phyloP scores from a whole-genome alignment of 2,329 filamentous ascomycete species.

The Chaetomium olivaceum region DNA sequence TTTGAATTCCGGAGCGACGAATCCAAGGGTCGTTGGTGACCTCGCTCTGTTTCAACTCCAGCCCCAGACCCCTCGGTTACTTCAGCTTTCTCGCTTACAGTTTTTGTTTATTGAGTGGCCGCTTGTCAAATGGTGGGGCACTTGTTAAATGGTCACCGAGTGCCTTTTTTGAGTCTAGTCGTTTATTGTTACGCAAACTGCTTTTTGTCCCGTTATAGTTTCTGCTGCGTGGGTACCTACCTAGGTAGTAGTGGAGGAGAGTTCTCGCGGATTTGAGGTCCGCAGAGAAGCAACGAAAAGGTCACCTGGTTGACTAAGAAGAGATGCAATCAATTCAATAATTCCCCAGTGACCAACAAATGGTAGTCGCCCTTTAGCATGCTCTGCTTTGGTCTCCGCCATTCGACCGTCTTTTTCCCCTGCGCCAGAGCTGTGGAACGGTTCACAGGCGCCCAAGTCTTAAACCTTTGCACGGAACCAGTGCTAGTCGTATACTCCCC shows the following conservation, averaged over 20 bases:
- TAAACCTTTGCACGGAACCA: too few species aligned
- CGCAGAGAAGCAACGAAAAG: too few species aligned
- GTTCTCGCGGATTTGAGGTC: background rate
- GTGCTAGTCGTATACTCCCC: background rate
- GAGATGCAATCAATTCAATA: background rate
- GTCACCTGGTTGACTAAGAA: background rate
- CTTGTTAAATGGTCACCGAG: too few species aligned
- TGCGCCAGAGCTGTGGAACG: background rate
- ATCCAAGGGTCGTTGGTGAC: background rate
- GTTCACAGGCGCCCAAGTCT: background rate
- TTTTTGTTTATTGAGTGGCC: too few species aligned
- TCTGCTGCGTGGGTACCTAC: background rate
- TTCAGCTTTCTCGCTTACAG: too few species aligned
- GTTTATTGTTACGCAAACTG: background rate
- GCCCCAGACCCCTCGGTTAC: background rate
- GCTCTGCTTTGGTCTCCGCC: background rate
- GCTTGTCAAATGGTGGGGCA: too few species aligned
- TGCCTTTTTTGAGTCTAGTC: background rate
- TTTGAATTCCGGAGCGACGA: too few species aligned
- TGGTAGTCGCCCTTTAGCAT: conserved; percentile 1
- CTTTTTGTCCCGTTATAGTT: background rate
- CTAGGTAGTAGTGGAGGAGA: too few species aligned
- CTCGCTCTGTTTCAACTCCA: background rate
- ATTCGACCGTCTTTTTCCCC: background rate
- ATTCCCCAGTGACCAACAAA: background rate